A percentile compares a stretch with the other conserved stretches of the same genome.
Conservation (phyloP, 495 filamentous ascomycete species). For the Daldinia concentrica region DNA sequence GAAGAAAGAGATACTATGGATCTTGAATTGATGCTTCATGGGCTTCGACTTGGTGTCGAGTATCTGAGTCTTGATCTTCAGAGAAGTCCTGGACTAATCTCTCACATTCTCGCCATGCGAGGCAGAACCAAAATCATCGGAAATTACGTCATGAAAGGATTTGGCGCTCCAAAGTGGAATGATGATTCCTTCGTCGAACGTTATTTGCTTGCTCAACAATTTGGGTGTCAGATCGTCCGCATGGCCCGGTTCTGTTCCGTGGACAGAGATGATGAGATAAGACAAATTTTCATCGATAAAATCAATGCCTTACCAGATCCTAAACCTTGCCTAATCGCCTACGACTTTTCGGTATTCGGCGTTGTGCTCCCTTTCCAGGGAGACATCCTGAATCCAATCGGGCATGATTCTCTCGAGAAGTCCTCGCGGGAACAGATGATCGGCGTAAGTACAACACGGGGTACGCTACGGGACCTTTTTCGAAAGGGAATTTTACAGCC, state of each 20-base stretch:
- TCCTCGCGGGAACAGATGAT: constrained; percentile 55
- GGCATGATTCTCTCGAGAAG: constrained; percentile 68
- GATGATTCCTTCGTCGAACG: constrained; percentile 64
- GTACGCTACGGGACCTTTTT: constrained; percentile 65
- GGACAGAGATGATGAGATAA: constrained; percentile 66
- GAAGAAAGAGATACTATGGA: constrained; percentile 62
- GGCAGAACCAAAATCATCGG: constrained; percentile 81
- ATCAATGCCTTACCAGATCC: constrained; percentile 61
- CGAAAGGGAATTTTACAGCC: constrained; percentile 68
- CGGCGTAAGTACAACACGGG: constrained; percentile 53
- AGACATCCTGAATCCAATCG: constrained; percentile 72
- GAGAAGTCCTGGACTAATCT: constrained; percentile 60
- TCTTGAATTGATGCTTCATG: constrained; percentile 70
- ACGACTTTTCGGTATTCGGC: constrained; percentile 75
- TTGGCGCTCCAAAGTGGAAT: constrained; percentile 67
- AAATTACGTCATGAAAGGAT: constrained; percentile 62
- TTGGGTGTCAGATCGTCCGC: constrained; percentile 77
- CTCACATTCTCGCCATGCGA: constrained; percentile 63
- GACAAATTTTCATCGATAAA: constrained; percentile 64
- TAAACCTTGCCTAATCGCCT: constrained; percentile 71
- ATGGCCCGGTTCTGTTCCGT: constrained; percentile 69
- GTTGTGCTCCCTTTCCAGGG: constrained; percentile 74
- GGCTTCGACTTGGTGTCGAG: constrained; percentile 76
- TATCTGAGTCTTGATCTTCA: constrained; percentile 74
- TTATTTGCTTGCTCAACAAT: constrained; percentile 64